Conservation (phyloP, 352 stramenopile species). For the Thraustochytrium striatum region DNA sequence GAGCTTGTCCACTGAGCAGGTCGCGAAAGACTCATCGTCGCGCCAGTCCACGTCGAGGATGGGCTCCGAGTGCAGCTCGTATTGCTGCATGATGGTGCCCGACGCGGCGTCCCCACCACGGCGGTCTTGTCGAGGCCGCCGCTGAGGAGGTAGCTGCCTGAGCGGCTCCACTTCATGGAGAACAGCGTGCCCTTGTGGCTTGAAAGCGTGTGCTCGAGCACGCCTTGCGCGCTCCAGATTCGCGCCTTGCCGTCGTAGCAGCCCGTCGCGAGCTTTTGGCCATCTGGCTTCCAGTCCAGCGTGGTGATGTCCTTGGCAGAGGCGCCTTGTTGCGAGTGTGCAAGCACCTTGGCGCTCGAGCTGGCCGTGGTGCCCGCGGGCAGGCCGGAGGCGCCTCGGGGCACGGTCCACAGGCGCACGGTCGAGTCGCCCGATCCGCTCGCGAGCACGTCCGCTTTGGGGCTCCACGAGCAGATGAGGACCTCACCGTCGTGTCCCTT, state of each 20-base stretch:
- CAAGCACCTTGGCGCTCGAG: slow-evolving; percentile 57
- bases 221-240: slow-evolving; percentile 68
- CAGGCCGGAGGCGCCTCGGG: slow-evolving; percentile 56
- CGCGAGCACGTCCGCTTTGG: slow-evolving; percentile 85
- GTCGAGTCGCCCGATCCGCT: slow-evolving; percentile 91
- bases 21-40: slow-evolving; percentile 80
- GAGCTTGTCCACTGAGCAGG: slow-evolving; percentile 81
- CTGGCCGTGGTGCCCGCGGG: slow-evolving; percentile 59
- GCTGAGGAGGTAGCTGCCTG: slow-evolving; percentile 64
- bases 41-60: slow-evolving; percentile 86
- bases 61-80: slow-evolving; percentile 53
- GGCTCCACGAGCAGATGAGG: slow-evolving; percentile 96
- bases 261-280: slow-evolving; percentile 82
- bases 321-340: slow-evolving; percentile 64
- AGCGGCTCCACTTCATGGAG: slow-evolving; percentile 76
- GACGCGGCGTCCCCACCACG: slow-evolving; percentile 85
- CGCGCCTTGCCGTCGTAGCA: slow-evolving; percentile 87
- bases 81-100: slow-evolving; percentile 49
- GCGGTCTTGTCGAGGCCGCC: slow-evolving; percentile 80
- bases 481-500: slow-evolving; percentile 71
- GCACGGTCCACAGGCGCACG: slow-evolving; percentile 85
- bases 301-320: slow-evolving; percentile 95
- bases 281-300: slow-evolving; percentile 92
- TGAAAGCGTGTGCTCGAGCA: slow-evolving; percentile 65
- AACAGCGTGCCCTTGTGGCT: slow-evolving; percentile 76